These are phyloP conservation scores for Backusella macrospora DNA, from an alignment of 192 early-diverging fungal species.

Conservation along the genomic window DNA sequence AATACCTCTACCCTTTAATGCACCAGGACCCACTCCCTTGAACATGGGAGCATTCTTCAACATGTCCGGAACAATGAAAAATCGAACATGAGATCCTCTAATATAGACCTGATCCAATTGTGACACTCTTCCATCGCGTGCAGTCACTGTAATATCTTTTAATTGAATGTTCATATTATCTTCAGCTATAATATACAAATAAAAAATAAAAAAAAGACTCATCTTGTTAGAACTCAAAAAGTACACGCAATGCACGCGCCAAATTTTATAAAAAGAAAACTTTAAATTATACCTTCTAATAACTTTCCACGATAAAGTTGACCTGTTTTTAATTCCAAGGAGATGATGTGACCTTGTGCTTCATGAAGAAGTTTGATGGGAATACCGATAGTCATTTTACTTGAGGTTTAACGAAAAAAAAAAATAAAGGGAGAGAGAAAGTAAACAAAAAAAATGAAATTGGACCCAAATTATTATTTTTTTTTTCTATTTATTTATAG, in stretches of 20 bases:
- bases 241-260: not conserved
- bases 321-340: slow-evolving; percentile 94
- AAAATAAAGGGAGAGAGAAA: not conserved
- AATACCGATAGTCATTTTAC: slow-evolving; percentile 83
- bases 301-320: slow-evolving; percentile 94
- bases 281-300: slow-evolving; percentile 64
- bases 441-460: slow-evolving; percentile 4
- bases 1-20: slow-evolving; percentile 79
- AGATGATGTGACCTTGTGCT: slow-evolving; percentile 95
- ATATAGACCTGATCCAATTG: slow-evolving; percentile 97
- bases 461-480: not conserved
- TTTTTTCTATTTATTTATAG: slow-evolving; percentile 10
- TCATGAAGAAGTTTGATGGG: slow-evolving; percentile 97
- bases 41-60: slow-evolving; percentile 99
- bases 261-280: slow-evolving; percentile 7
- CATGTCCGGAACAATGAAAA: slow-evolving; percentile 99
- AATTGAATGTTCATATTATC: slow-evolving; percentile 99
- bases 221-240: too few relatives aligned
- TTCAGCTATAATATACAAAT: slow-evolving; percentile 61
- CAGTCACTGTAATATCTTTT: slow-evolving; percentile 90
- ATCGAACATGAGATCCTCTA: slow-evolving; percentile 89
- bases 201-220: not conserved
- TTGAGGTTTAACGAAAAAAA: slow-evolving; percentile 4
- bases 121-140: slow-evolving; percentile 86
- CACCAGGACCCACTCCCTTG: slow-evolving; percentile 85